These are phyloP conservation scores for Scheffersomyces amazonensis DNA, from an alignment of 805 yeast genomes.

Conservation along the genomic window DNA sequence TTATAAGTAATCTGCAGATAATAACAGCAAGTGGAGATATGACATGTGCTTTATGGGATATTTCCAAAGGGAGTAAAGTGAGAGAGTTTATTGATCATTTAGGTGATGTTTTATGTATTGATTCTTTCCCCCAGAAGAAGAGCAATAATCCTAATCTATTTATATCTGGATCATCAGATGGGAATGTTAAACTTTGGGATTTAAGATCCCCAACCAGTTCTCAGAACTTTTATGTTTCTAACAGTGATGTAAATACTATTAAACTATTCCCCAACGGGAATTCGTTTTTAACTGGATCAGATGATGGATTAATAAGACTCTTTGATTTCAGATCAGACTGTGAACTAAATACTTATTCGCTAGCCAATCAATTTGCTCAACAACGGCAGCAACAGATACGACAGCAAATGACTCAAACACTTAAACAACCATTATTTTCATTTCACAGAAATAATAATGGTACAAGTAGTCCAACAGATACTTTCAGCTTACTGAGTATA, in stretches of 20 bases:
- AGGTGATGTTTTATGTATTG: constrained; percentile 64
- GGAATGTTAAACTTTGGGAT: constrained; percentile 68
- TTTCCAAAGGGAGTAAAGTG: constrained; percentile 51
- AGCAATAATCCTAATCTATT: constrained; percentile 31
- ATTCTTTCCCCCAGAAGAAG: constrained; percentile 14
- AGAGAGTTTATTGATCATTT: constrained; percentile 63
- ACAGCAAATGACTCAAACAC: constrained; percentile 1
- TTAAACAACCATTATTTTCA: neutral
- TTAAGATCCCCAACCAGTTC: constrained; percentile 46
- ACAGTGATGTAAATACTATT: constrained; percentile 60
- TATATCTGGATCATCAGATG: constrained; percentile 67
- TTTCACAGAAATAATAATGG: constrained; percentile 1
- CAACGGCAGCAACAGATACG: neutral
- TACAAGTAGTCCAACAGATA: constrained; percentile 9
- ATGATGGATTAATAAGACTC: constrained; percentile 68
- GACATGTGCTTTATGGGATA: constrained; percentile 80
- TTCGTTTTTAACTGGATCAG: constrained; percentile 72
- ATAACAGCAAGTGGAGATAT: constrained; percentile 81
- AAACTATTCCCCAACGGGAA: constrained; percentile 68
- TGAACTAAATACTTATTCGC: constrained; percentile 50
- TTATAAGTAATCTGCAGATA: constrained; percentile 52
- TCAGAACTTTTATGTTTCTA: constrained; percentile 52
- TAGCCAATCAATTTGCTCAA: constrained; percentile 6
- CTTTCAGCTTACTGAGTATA: constrained; percentile 7
- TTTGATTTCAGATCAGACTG: constrained; percentile 80